Conservation (phyloP, 2,329 filamentous ascomycete genomes). For the Trichophyton verrucosum region DNA sequence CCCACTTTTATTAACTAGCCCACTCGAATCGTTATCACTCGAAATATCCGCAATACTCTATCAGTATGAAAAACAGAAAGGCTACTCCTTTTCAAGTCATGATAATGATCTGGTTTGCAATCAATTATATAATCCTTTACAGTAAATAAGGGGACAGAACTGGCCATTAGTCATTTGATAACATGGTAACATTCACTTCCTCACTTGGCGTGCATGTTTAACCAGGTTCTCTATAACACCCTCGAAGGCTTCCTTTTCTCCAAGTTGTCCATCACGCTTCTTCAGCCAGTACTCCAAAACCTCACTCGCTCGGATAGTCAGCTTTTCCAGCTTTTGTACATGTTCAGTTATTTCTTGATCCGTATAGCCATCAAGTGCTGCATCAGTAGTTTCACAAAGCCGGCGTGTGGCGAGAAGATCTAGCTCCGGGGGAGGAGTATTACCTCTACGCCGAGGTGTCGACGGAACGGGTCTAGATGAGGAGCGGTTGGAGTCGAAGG, state of each 20-base stretch:
- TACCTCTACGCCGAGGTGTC: slow-evolving; percentile 33
- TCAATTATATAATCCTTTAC: background rate
- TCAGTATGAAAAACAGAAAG: background rate
- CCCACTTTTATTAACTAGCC: background rate
- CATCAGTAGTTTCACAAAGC: slow-evolving; percentile 71
- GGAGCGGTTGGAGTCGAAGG: slow-evolving; percentile 19
- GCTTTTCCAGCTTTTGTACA: slow-evolving; percentile 52
- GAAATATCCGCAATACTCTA: background rate
- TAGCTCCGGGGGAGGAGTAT: slow-evolving; percentile 58
- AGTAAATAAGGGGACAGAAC: background rate
- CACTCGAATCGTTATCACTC: background rate
- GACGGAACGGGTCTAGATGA: slow-evolving; percentile 17
- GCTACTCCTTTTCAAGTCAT: background rate
- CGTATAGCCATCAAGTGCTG: slow-evolving; percentile 67
- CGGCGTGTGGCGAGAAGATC: slow-evolving; percentile 68
- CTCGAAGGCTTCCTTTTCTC: slow-evolving; percentile 87
- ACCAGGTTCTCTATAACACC: slow-evolving; percentile 95
- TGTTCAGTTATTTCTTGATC: slow-evolving; percentile 63
- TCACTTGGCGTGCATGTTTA: slow-evolving; percentile 73
- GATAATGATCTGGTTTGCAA: too few species aligned
- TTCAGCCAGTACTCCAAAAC: slow-evolving; percentile 82
- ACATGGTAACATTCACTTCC: slow-evolving; percentile 44
- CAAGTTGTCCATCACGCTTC: slow-evolving; percentile 70
- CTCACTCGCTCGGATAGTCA: slow-evolving; percentile 60
- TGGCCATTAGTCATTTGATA: background rate